Evolutionary conservation across 805 yeast genomes (phyloP).

Genomic region (Metschnikowia lachancei): DNA sequence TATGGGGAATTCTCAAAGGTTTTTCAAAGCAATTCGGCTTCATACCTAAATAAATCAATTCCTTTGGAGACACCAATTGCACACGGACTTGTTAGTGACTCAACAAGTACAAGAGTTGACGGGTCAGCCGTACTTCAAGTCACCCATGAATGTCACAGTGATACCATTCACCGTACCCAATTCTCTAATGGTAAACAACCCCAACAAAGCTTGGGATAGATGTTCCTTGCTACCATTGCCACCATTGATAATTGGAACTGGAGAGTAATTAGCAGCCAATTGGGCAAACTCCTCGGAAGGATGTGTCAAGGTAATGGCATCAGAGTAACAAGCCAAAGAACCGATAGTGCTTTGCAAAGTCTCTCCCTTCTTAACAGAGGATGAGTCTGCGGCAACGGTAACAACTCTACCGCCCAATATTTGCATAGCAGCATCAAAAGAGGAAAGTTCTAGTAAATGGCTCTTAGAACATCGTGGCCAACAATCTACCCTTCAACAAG

Average conservation of each 20-base stretch:
- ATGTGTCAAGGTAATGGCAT: constrained; percentile 95
- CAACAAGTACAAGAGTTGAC: constrained; percentile 91
- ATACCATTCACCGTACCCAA: constrained; percentile 97
- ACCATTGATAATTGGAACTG: constrained; percentile 95
- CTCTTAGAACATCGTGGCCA: constrained; percentile 95
- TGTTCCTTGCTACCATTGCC: constrained; percentile 98
- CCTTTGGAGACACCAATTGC: constrained; percentile 88
- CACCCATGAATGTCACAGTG: constrained; percentile 98
- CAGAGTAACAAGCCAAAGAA: constrained; percentile 91
- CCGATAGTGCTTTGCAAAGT: constrained; percentile 95
- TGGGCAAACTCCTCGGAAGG: constrained; percentile 90
- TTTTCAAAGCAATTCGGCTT: no score
- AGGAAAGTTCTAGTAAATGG: constrained; percentile 96
- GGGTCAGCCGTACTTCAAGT: constrained; percentile 95
- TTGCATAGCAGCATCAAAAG: constrained; percentile 99
- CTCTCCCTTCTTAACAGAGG: constrained; percentile 98
- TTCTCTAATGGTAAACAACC: constrained; percentile 96
- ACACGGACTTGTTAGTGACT: constrained; percentile 90
- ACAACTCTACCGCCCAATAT: constrained; percentile 98
- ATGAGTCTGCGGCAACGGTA: constrained; percentile 75
- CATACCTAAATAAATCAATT: no score
- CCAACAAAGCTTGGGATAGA: constrained; percentile 98
- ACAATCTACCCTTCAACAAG: constrained; percentile 81
- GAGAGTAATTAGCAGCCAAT: constrained; percentile 93
- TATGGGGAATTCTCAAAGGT: no score